Evolutionary conservation across 2,329 filamentous ascomycete genomes (phyloP).

Genomic region (Botrytis sinoallii): DNA sequence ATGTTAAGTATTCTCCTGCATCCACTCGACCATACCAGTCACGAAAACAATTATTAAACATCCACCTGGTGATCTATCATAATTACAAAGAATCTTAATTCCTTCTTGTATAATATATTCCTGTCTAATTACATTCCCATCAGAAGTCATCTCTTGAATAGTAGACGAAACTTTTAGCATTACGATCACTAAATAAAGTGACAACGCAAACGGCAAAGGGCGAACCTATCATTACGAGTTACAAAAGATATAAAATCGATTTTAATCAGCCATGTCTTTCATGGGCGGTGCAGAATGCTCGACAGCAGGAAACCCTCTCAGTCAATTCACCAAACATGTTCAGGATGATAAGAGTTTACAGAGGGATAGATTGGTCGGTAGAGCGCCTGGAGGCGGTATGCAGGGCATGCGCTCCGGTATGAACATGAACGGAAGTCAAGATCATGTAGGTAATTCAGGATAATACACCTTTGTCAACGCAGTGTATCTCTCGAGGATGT

Average conservation of each 20-base stretch:
- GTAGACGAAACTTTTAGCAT: not conserved
- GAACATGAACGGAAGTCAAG: slow-evolving; percentile 55
- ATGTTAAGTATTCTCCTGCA: slow-evolving; percentile 1
- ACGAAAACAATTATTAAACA: slow-evolving; percentile 7
- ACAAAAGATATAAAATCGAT: not conserved
- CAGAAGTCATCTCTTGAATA: not conserved
- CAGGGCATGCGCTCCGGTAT: slow-evolving; percentile 68
- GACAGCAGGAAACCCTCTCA: slow-evolving; percentile 90
- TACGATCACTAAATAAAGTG: not conserved
- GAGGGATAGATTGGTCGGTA: slow-evolving; percentile 79
- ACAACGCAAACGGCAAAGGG: not conserved
- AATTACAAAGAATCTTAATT: not conserved
- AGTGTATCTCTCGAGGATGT: not conserved
- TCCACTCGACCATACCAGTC: slow-evolving; percentile 7
- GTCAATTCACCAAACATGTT: slow-evolving; percentile 95
- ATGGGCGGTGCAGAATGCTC: slow-evolving; percentile 95
- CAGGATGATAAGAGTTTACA: slow-evolving; percentile 95
- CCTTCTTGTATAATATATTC: slow-evolving; percentile 18
- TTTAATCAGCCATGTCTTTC: slow-evolving; percentile 71
- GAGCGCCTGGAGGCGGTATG: slow-evolving; percentile 66
- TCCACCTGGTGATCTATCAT: not conserved
- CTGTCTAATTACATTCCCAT: slow-evolving; percentile 3
- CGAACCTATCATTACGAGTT: not conserved
- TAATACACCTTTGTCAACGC: not conserved
- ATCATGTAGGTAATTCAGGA: slow-evolving; percentile 53